phyloP scores from a whole-genome alignment of 306 rosid species.

The Herpetospermum pedunculosum region DNA sequence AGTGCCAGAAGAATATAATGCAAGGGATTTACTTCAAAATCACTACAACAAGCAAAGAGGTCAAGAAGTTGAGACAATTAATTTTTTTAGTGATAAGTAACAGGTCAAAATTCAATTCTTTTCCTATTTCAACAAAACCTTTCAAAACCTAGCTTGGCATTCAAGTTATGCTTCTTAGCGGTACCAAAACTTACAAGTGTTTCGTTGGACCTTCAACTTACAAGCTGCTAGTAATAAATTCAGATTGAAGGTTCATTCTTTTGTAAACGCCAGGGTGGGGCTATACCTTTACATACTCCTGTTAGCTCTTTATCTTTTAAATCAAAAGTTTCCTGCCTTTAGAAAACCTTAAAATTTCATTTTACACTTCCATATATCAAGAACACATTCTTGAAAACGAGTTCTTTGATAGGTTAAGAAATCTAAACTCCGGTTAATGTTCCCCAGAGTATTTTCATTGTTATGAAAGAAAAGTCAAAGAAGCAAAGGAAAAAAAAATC shows the following conservation, averaged over 20 bases:
- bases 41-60: neutral
- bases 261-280: neutral
- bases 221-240: neutral
- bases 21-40: neutral
- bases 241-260: neutral
- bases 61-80: neutral
- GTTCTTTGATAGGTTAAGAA: neutral
- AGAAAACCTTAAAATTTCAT: neutral
- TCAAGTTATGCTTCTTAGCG: neutral
- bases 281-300: neutral
- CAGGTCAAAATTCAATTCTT: neutral
- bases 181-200: neutral
- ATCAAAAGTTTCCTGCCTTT: neutral
- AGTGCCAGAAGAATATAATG: neutral
- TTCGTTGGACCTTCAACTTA: neutral
- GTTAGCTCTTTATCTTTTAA: neutral
- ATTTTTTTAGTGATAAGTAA: neutral
- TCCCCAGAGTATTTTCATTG: neutral
- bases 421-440: neutral
- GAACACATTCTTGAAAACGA: neutral
- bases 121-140: neutral
- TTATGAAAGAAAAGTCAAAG: neutral
- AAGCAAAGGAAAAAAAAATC: neutral
- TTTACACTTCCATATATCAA: neutral
- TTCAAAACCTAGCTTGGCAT: neutral